These are phyloP conservation scores for Nicotiana tabacum DNA, from an alignment of 257 asterid genomes.

Conservation along the genomic window DNA sequence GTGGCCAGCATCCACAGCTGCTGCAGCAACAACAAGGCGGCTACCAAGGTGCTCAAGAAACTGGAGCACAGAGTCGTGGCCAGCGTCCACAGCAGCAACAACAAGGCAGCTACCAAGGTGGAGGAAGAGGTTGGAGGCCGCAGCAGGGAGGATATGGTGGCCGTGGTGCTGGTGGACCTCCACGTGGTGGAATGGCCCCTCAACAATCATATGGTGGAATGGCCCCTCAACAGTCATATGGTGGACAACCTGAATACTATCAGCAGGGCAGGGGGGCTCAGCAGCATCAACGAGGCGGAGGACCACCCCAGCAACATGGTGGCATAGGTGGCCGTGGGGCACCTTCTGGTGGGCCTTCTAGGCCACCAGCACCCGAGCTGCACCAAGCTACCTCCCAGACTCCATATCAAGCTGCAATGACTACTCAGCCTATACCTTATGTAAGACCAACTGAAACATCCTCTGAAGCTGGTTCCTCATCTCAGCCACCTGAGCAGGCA, in stretches of 20 bases:
- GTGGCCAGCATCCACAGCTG: conserved; percentile 29
- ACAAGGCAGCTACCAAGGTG: conserved; percentile 32
- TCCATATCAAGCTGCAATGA: conserved; percentile 44
- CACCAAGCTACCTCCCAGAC: conserved; percentile 76
- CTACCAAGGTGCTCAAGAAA: conserved; percentile 29
- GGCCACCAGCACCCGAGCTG: conserved; percentile 90
- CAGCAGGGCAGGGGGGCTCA: conserved; percentile 45
- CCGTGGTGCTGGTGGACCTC: conserved; percentile 16
- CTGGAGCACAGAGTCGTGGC: conserved; percentile 48
- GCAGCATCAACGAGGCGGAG: conserved; percentile 58
- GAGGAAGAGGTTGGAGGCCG: conserved; percentile 39
- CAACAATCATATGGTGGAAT: conserved; percentile 24
- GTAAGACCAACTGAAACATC: conserved; percentile 35
- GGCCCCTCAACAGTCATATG: conserved; percentile 32
- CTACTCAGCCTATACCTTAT: conserved; percentile 35
- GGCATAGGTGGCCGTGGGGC: conserved; percentile 60
- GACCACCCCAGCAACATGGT: conserved; percentile 48
- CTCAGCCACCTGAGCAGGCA: conserved; percentile 39
- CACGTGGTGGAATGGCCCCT: conserved; percentile 14
- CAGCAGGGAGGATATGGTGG: conserved; percentile 29
- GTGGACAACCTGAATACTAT: conserved; percentile 28
- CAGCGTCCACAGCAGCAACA: conserved; percentile 40
- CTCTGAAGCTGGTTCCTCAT: conserved; percentile 51
- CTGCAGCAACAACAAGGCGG: conserved; percentile 45
- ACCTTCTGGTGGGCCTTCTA: conserved; percentile 61